Evolutionary conservation across 108 stramenopile species (phyloP), one percentile per base, ranked within the genome.

Genomic region (Epipyxis sp.): DNA sequence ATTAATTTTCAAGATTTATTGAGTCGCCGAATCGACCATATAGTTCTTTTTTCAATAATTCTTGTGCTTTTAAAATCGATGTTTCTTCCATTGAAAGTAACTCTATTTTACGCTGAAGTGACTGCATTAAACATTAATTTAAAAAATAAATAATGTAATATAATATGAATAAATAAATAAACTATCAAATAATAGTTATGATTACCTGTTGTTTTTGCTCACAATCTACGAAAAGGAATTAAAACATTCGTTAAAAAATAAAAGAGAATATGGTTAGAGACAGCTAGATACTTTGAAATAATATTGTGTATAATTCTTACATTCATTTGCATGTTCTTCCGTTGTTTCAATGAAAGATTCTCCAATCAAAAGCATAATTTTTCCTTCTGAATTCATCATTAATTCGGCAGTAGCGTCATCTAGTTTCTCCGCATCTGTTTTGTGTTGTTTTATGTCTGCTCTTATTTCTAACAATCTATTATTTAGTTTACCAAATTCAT

Each of bases 401-500:
- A 95, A 84, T 86, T 95, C 94, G 41, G 94, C 92, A n/a, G 91
- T 90, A 41, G 94, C 94, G 84, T 95, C 94, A 77, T 94, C 93
- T 34, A 95, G 78, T 65, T 90, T 82, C 84, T 95, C 94, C 13
- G 93, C 59, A 1, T 84, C 76, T 85, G 90, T 88, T 89, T 92
- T 89, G 76, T 91, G 59, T 13, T 71, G 59, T 10, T 79, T 78
- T 30, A 77, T 69, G 78, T 93, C 91, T 0, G 76, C 85, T 69
- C 89, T 76, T 1, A 90, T 78, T 81, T 92, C 91, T 79, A 91
- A 85, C 46, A 92, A 83, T 50, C 92, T 83, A 20, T 92, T 91
- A 86, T 95, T 95, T 77, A 95, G 81, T 37, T 91, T 84, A 77
- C 92, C 94, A 82, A 95, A 95, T 61, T 91, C 89, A 78, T 95